These are phyloP conservation scores for Trametes meyenii DNA, from an alignment of 768 basidiomycete species.

Conservation along the genomic window DNA sequence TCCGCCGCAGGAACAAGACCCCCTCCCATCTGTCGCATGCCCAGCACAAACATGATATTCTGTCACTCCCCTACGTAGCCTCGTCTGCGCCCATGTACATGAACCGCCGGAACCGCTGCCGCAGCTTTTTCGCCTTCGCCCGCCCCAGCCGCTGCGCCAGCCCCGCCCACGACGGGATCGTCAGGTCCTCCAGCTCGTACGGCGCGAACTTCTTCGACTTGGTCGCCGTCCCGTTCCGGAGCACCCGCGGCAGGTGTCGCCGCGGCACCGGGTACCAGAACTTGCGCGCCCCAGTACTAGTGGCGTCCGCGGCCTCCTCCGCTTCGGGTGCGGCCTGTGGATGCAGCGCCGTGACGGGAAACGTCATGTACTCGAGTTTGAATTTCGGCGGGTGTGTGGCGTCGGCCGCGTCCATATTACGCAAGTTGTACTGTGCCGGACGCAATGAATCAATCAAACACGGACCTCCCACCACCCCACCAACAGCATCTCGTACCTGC, in stretches of 20 bases:
- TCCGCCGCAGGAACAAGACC: slow-evolving; percentile 19
- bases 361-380: slow-evolving; percentile 82
- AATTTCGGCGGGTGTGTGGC: slow-evolving; percentile 58
- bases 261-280: slow-evolving; percentile 58
- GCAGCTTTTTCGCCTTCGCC: slow-evolving; percentile 53
- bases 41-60: background rate
- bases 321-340: slow-evolving; percentile 28
- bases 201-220: slow-evolving; percentile 61
- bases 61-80: slow-evolving; percentile 19
- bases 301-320: slow-evolving; percentile 16
- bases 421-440: slow-evolving; percentile 62
- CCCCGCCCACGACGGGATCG: slow-evolving; percentile 71
- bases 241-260: slow-evolving; percentile 52
- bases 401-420: slow-evolving; percentile 46
- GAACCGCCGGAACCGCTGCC: slow-evolving; percentile 64
- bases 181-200: slow-evolving; percentile 76
- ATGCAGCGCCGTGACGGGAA: slow-evolving; percentile 46
- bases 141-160: slow-evolving; percentile 66
- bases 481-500: slow-evolving; percentile 57
- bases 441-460: slow-evolving; percentile 7
- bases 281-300: slow-evolving; percentile 14
- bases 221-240: slow-evolving; percentile 45
- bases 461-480: background rate
- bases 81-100: slow-evolving; percentile 64
- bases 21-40: background rate